A percentile compares a stretch with the other conserved stretches of the same genome.
These are phyloP conservation scores for Dryas octopetala DNA, from an alignment of 306 rosid species.

Conservation along the genomic window DNA sequence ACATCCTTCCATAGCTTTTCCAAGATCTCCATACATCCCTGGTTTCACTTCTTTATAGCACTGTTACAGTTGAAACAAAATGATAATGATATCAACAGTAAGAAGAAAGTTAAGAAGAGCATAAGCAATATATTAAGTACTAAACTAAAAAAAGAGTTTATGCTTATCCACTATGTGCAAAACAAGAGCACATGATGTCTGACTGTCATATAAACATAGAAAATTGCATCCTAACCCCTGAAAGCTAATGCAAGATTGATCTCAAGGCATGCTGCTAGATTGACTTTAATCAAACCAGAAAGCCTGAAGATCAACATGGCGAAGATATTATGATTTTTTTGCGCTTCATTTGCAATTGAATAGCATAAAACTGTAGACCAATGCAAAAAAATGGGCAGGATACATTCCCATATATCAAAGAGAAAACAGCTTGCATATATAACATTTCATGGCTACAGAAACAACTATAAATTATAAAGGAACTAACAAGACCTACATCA, in stretches of 20 bases:
- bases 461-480: neutral
- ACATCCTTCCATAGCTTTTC: constrained; percentile 82
- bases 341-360: neutral
- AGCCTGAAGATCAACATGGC: too few species aligned
- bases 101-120: neutral
- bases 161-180: neutral
- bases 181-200: neutral
- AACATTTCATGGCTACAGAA: constrained; percentile 1
- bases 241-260: too few species aligned
- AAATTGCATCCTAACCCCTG: too few species aligned
- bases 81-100: neutral
- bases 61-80: constrained; percentile 39
- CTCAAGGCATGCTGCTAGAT: too few species aligned
- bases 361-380: neutral
- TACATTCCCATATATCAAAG: neutral
- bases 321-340: too few species aligned
- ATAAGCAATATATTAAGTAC: neutral
- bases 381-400: neutral
- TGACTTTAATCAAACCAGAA: too few species aligned
- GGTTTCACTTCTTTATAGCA: constrained; percentile 76
- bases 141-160: too few species aligned
- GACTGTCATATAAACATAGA: too few species aligned
- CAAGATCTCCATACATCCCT: constrained; percentile 84
- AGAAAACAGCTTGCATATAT: neutral
- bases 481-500: constrained; percentile 56